Base-by-base conservation (phyloP, 805 yeast genomes). In the Clavispora vitiphila region DNA sequence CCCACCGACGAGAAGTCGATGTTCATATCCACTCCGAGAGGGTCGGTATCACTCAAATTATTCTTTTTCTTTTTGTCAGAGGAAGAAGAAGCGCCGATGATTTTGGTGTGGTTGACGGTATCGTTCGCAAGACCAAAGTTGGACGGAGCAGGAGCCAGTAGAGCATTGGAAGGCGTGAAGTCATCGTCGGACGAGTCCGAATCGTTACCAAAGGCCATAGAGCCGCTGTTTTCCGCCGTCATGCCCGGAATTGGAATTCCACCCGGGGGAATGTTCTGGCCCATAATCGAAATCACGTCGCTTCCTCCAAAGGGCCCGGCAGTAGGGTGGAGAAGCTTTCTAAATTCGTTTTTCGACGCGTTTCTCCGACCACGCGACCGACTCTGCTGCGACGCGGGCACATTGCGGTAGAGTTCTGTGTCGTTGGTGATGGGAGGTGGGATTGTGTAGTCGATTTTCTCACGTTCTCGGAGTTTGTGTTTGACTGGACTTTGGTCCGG, bases 241-340 rank as follows among this genome's bases (percentile, higher is more conserved):
- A 57, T 47, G 6, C 72, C 72, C 1, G 61, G 58, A 11, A 66
- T 54, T 2, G 73, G 69, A 6, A 65, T 65, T 1, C 75, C 72
- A 6, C 70, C 72, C 1, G 77, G 76, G 4, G 86, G 80, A 19
- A 72, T 69, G 43, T 79, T 78, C 36, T 77, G 74, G 5, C 93
- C 90, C 61, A 89, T 88, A 23, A 91, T 67, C 0, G 96, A 83
- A 7, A 81, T 76, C 1, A 88, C 95, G 58, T 91, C 97, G 46
- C 91, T 83, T 18, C 99, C 99, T 22, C 99, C 99, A 70, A 91
- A 91, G 1, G 99, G 99, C 0, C 99, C 99, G 12, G 89, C 88
- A 0, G 96, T 91, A 6, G 96, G 95, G 56, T 86, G 90, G 29
- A 93, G 65, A 31, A 96, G 75, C 55, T 89, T 75, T 31, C 84